Evolutionary conservation across 805 yeast genomes (phyloP), one percentile per base, ranked within the genome.

Genomic region (Saturnispora zaruensis): DNA sequence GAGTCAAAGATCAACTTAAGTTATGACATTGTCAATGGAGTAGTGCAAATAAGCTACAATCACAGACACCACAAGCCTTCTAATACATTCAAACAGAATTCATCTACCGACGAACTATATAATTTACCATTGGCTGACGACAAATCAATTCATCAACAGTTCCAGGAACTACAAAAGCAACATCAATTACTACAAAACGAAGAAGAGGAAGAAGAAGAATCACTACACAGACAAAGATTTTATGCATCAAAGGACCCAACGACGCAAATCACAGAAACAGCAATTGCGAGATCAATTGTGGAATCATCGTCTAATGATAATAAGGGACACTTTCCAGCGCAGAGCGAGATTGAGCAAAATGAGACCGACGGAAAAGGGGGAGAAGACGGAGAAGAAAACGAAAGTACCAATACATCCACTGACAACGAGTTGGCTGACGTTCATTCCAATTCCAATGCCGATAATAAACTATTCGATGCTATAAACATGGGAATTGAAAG

Each of bases 61-160:
- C 77, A 73, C 55, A 70, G 65, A 52, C 66, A 67, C 38, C 77
- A 73, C 53, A 57, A 54, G 11, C 74, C 75, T 7, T 34, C 51
- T 11, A 43, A 48, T 8, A 5, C 34, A 32, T 13, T 30, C 21
- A 38, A 45, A 16, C 21, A 44, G 5, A 36, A 11, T 14, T 14
- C 43, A 13, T 18, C 41, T 6, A 24, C 20, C 20, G 42, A 40
- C 5, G 50, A 47, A 9, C 18, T 47, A 16, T 47, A 47, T 33
- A 41, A 18, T 38, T 13, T 21, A n/a, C 24, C 33, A 11, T 21
- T 47, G n/a, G 37, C 50, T 18, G 37, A 47, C 21, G 45, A 41
- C 41, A 47, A 47, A 25, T 41, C 50, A 4, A 47, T 47, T 21
- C 50, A 47, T 28, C 50, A 47, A 32, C 50, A 47, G 33, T 47